Evolutionary conservation across 75 land plant species (phyloP).

Genomic region (Cryptomeria japonica): DNA sequence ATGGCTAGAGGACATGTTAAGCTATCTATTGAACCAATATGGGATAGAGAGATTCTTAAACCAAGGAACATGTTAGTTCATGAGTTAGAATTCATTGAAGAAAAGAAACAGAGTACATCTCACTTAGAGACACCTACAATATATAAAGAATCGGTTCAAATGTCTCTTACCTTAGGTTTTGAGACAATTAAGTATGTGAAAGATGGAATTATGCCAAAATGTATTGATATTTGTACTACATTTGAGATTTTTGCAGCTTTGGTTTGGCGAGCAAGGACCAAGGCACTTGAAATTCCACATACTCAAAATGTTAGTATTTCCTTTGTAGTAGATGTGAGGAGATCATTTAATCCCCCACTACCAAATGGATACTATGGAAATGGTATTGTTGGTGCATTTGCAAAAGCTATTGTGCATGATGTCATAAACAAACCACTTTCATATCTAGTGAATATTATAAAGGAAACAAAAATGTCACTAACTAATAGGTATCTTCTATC

Average conservation of each 20-base stretch:
- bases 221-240: conserved; percentile 2
- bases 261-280: conserved; percentile 29
- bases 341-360: conserved; percentile 17
- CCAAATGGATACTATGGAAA: conserved; percentile 37
- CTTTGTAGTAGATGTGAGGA: conserved; percentile 32
- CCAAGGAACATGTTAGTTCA: not conserved
- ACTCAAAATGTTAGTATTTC: conserved; percentile 12
- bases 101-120: not conserved
- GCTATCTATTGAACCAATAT: not conserved
- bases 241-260: conserved; percentile 35
- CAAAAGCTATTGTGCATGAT: conserved; percentile 7
- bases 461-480: not conserved
- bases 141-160: not conserved
- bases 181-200: not conserved
- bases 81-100: not conserved
- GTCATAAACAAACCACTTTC: not conserved
- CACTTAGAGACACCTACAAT: not conserved
- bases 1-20: too few species aligned
- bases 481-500: too few species aligned
- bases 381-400: conserved; percentile 21
- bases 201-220: conserved; percentile 1
- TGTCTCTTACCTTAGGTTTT: not conserved
- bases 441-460: not conserved
- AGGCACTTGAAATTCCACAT: conserved; percentile 11
- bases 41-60: not conserved